Percentiles rank a stretch among this genome's conserved stretches.
phyloP scores from a whole-genome alignment of 495 filamentous ascomycete species.

The Patellaria atrata region DNA sequence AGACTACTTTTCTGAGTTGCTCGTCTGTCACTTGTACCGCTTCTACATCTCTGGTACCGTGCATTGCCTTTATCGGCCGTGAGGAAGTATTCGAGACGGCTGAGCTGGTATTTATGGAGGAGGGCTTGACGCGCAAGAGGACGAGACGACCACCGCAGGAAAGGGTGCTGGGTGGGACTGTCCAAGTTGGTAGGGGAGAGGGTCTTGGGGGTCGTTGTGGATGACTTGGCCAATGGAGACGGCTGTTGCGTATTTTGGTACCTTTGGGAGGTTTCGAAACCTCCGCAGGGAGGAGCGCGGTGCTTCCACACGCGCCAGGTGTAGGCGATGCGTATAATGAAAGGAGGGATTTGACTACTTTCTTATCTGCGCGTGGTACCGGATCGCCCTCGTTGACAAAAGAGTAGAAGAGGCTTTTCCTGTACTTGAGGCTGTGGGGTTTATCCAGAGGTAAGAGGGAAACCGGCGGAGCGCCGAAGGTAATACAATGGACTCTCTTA shows the following conservation, averaged over 20 bases:
- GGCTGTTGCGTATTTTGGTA: no score
- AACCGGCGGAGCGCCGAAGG: slow-evolving; percentile 67
- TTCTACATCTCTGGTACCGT: slow-evolving; percentile 36
- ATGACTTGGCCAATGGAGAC: neutral
- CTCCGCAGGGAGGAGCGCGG: neutral
- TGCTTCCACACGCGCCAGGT: slow-evolving; percentile 27
- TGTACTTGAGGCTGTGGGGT: slow-evolving; percentile 32
- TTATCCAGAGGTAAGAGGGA: slow-evolving; percentile 51
- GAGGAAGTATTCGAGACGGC: slow-evolving; percentile 14
- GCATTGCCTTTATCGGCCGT: slow-evolving; percentile 17
- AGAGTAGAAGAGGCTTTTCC: slow-evolving; percentile 54
- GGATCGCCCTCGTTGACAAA: slow-evolving; percentile 81
- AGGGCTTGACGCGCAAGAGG: slow-evolving; percentile 8
- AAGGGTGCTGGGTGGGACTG: slow-evolving; percentile 11
- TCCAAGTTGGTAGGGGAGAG: slow-evolving; percentile 9
- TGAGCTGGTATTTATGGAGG: slow-evolving; percentile 11
- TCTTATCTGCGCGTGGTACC: slow-evolving; percentile 58
- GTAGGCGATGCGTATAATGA: slow-evolving; percentile 52
- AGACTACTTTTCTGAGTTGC: slow-evolving; percentile 48
- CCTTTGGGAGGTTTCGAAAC: neutral
- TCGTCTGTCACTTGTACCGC: slow-evolving; percentile 52
- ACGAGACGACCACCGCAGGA: slow-evolving; percentile 14
- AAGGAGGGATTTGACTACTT: slow-evolving; percentile 54
- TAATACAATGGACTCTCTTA: slow-evolving; percentile 65
- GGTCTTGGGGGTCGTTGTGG: slow-evolving; percentile 1